Percentiles rank a stretch among this genome's conserved stretches.
phyloP scores from a whole-genome alignment of 805 yeast species.

The Candida tallmaniae region DNA sequence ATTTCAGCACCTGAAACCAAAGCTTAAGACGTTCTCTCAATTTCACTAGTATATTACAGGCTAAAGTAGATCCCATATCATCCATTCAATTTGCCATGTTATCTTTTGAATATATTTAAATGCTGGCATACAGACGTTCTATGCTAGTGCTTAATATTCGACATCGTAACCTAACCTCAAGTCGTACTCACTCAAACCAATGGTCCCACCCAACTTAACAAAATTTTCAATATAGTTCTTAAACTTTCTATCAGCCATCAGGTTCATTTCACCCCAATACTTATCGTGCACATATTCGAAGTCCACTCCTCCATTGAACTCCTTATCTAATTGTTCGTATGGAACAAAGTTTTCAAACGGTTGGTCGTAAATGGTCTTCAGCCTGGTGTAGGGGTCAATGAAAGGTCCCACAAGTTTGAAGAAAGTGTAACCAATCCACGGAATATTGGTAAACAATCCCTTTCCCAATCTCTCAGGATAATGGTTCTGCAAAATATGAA shows the following conservation, averaged over 20 bases:
- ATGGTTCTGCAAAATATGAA: constrained; percentile 51
- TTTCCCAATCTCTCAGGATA: constrained; percentile 56
- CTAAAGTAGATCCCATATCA: too few relatives aligned
- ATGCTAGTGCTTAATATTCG: too few relatives aligned
- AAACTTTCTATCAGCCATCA: constrained; percentile 37
- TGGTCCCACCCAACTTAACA: constrained; percentile 39
- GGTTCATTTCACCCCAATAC: constrained; percentile 50
- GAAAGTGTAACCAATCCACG: constrained; percentile 54
- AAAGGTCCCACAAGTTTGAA: constrained; percentile 54
- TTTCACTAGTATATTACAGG: too few relatives aligned
- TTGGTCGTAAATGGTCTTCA: constrained; percentile 54
- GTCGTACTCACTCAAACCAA: constrained; percentile 56
- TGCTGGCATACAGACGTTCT: too few relatives aligned
- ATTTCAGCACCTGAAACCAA: too few relatives aligned
- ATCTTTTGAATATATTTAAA: too few relatives aligned
- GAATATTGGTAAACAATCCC: constrained; percentile 51
- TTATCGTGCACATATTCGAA: constrained; percentile 49
- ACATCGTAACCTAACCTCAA: constrained; percentile 28
- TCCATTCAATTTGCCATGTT: too few relatives aligned
- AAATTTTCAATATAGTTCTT: constrained; percentile 31
- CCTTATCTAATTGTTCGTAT: constrained; percentile 45
- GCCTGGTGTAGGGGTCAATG: constrained; percentile 55
- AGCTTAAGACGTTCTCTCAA: too few relatives aligned
- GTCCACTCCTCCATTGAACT: constrained; percentile 46
- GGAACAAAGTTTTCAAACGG: constrained; percentile 55